Percentiles rank a stretch among this genome's conserved stretches.
Conservation (phyloP, 2,329 filamentous ascomycete genomes). For the Ophiostoma tasmaniense region DNA sequence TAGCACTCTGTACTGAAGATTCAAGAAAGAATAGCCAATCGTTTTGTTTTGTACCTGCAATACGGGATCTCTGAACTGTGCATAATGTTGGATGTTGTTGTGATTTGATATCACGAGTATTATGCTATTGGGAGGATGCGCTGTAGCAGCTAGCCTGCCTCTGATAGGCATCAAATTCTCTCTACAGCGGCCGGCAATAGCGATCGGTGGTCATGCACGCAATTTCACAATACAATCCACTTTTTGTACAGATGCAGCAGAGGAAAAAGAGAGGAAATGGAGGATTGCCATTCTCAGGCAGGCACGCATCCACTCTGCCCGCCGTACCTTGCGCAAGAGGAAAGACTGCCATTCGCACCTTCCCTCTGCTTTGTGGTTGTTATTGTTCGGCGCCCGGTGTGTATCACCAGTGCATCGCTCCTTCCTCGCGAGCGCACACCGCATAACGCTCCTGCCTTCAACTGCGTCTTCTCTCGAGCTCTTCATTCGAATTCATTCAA, state of each 20-base stretch:
- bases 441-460: background rate
- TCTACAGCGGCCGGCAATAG: background rate
- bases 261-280: too few species aligned
- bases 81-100: background rate
- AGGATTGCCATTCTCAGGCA: background rate
- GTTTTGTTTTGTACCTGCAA: background rate
- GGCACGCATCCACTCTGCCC: background rate
- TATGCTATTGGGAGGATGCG: background rate
- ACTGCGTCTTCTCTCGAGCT: too few species aligned
- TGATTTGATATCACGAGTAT: background rate
- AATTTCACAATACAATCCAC: background rate
- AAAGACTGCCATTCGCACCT: conserved; percentile 2
- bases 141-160: background rate
- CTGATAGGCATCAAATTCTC: too few species aligned
- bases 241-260: background rate
- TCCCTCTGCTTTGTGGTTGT: background rate
- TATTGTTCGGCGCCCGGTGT: background rate
- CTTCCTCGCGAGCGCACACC: background rate
- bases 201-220: background rate
- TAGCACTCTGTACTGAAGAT: background rate
- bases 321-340: background rate
- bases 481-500: background rate
- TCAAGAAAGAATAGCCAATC: background rate
- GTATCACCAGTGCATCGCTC: background rate
- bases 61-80: too few species aligned